A percentile compares a stretch with the other conserved stretches of the same genome.
These are phyloP conservation scores for Boechera divaricarpa DNA, from an alignment of 345 rosid species.

Conservation along the genomic window DNA sequence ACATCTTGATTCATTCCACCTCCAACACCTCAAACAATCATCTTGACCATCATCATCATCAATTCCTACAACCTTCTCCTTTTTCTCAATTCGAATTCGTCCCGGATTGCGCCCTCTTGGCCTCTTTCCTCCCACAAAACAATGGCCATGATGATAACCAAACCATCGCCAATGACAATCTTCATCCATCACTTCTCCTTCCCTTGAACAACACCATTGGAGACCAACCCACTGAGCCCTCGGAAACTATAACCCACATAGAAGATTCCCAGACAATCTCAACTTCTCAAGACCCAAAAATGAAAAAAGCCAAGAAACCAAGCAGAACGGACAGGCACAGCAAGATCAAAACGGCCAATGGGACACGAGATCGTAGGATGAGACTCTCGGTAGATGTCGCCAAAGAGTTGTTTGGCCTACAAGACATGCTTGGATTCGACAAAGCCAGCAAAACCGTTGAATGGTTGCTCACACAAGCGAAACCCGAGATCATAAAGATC, in stretches of 20 bases:
- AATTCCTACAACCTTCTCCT: conserved; percentile 54
- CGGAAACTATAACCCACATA: conserved; percentile 42
- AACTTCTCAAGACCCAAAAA: conserved; percentile 33
- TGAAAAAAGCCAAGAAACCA: conserved; percentile 48
- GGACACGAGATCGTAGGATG: conserved; percentile 85
- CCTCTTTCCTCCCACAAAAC: conserved; percentile 39
- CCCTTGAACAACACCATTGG: conserved; percentile 39
- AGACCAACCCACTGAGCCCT: conserved; percentile 35
- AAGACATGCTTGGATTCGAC: conserved; percentile 80
- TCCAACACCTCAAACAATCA: conserved; percentile 32
- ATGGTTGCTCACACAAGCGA: conserved; percentile 75
- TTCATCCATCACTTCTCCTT: conserved; percentile 42
- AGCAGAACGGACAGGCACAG: conserved; percentile 80
- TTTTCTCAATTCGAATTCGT: conserved; percentile 47
- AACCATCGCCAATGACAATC: conserved; percentile 19
- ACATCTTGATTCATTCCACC: conserved; percentile 35
- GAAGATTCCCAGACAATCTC: conserved; percentile 44
- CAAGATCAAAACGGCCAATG: conserved; percentile 82
- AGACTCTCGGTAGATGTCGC: conserved; percentile 84
- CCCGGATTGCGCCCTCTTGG: conserved; percentile 36
- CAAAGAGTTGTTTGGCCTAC: conserved; percentile 69
- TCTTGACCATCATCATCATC: conserved; percentile 37
- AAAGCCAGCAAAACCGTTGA: conserved; percentile 87
- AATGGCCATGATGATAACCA: conserved; percentile 35
- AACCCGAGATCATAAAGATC: conserved; percentile 61